Base-by-base conservation (phyloP, 164 flowering plant genomes). In the Houttuynia cordata region DNA sequence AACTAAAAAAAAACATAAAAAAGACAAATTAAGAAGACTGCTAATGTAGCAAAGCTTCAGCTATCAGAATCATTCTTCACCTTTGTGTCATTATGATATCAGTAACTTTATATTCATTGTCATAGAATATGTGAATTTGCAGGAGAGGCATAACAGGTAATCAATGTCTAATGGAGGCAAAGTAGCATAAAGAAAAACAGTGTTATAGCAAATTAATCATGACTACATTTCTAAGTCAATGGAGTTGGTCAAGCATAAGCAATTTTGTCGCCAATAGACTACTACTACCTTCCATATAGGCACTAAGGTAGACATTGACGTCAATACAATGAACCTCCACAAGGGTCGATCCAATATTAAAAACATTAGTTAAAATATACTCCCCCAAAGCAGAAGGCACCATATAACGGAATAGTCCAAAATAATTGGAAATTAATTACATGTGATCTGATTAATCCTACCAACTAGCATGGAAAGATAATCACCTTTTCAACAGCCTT, bases 401-500 rank as follows among this genome's bases (percentile, higher is more conserved):
- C 37, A 30, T n/a, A n/a, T 30, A 30, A 30, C 6, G 37, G 37
- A 2, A 30, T 30, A 30, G 6, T 30, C 37, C 37, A 30, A 30
- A 30, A 30, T 2, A 30, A 2, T 30, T 30, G 37, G 37, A 30
- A 30, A 2, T 30, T 30, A 30, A 30, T 6, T 6, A 30, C 6
- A 6, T 30, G 6, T 30, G 6, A 30, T 30, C 37, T 30, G 6
- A 30, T 30, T 30, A n/a, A 30, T 30, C 37, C 37, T 30, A 30
- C n/a, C n/a, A n/a, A n/a, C n/a, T n/a, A n/a, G 6, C 37, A 30
- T 30, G 37, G 37, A 30, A 30, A 30, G 37, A 2, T 30, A 34
- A 15, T 30, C 45, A 90, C 99, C 95, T 93, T 93, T 63, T 90
- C 99, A 23, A 90, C 94, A 23, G 89, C 72, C 73, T 93, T 93